These are phyloP conservation scores for Nannochloropsis salina DNA, from an alignment of 108 stramenopile species.

Conservation along the genomic window DNA sequence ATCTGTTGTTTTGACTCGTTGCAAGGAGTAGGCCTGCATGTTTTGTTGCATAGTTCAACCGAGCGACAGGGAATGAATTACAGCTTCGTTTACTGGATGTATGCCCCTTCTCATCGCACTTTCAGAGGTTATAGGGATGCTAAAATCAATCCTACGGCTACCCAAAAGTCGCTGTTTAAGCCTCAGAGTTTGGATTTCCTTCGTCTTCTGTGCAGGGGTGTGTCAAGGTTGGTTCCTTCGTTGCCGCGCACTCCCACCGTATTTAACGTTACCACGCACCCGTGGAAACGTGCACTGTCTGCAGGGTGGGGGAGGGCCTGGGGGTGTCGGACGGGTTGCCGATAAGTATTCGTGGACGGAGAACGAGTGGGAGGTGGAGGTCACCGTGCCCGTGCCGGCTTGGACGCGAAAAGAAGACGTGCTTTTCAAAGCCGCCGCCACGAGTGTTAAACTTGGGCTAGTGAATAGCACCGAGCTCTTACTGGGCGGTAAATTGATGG, in stretches of 20 bases:
- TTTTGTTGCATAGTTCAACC: too few relatives aligned
- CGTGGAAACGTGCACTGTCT: not conserved
- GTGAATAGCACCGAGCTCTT: not conserved
- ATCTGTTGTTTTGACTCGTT: too few relatives aligned
- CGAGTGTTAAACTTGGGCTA: conserved; percentile 5
- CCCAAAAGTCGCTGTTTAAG: too few relatives aligned
- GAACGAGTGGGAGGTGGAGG: conserved; percentile 1
- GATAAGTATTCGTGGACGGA: conserved; percentile 4
- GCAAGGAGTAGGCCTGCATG: too few relatives aligned
- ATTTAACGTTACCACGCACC: not conserved
- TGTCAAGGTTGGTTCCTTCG: not conserved
- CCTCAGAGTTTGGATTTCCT: too few relatives aligned
- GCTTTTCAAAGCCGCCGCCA: not conserved
- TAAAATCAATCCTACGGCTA: too few relatives aligned
- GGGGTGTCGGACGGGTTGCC: not conserved
- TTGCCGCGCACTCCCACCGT: not conserved
- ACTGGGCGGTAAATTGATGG: not conserved
- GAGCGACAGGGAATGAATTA: too few relatives aligned
- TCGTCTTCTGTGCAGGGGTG: not conserved
- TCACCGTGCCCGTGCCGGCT: not conserved
- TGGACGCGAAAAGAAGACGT: not conserved
- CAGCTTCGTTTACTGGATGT: too few relatives aligned
- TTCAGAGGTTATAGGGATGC: too few relatives aligned
- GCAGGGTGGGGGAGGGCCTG: not conserved
- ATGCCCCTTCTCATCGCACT: too few relatives aligned